phyloP scores from a whole-genome alignment of 768 basidiomycete genomes.

The Hydnomerulius pinastri region DNA sequence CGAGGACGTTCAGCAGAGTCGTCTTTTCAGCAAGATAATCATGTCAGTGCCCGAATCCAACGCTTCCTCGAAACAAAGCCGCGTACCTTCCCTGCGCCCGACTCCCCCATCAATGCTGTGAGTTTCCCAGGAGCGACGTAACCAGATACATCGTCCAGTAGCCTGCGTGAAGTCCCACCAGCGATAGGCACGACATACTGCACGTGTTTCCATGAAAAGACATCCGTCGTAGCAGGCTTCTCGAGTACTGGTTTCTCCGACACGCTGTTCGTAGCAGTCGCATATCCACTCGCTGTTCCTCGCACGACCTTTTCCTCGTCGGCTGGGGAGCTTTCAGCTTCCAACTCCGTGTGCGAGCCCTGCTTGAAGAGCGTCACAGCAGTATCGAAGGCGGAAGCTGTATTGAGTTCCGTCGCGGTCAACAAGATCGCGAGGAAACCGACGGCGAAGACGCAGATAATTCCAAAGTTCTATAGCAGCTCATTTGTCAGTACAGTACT shows the following conservation, averaged over 20 bases:
- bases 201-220: conserved; percentile 80
- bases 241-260: conserved; percentile 36
- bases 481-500: conserved; percentile 9
- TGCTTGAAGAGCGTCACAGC: conserved; percentile 29
- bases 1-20: conserved; percentile 59
- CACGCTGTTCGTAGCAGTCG: not conserved
- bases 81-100: conserved; percentile 33
- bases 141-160: conserved; percentile 49
- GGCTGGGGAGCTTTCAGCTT: not conserved
- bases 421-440: conserved; percentile 40
- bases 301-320: conserved; percentile 20
- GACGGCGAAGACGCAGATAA: conserved; percentile 45
- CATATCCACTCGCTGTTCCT: not conserved
- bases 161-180: conserved; percentile 37
- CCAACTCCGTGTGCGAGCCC: not conserved
- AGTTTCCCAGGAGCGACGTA: conserved; percentile 53
- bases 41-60: not conserved
- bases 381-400: conserved; percentile 29
- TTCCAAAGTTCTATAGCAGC: conserved; percentile 40
- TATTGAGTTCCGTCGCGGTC: conserved; percentile 37
- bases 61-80: not conserved
- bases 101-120: conserved; percentile 52
- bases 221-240: conserved; percentile 35
- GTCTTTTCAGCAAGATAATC: conserved; percentile 36
- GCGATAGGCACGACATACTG: conserved; percentile 59